Conservation (phyloP, 106 monocot genomes). For the Xerophyta viscosa region DNA sequence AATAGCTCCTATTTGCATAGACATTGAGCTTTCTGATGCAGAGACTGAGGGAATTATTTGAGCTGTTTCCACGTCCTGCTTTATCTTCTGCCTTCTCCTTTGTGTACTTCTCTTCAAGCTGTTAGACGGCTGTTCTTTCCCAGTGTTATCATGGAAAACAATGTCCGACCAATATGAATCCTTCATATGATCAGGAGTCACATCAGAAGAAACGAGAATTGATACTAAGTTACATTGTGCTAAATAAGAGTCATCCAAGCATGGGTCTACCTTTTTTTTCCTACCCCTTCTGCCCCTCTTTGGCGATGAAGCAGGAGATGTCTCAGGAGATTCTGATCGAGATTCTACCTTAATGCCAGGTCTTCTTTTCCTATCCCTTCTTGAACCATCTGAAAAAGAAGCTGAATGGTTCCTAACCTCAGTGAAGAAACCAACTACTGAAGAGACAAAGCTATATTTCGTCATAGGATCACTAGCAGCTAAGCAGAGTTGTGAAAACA, state of each 20-base stretch:
- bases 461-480: constrained; percentile 31
- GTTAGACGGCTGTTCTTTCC: constrained; percentile 2
- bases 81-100: constrained; percentile 26
- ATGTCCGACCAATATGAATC: constrained; percentile 45
- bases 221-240: constrained; percentile 3
- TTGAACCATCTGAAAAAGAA: constrained; percentile 9
- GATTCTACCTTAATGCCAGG: constrained; percentile 1
- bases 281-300: constrained; percentile 31
- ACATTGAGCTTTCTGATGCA: constrained; percentile 9
- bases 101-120: constrained; percentile 18
- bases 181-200: constrained; percentile 32
- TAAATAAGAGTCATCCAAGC: neutral
- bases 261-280: constrained; percentile 17
- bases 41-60: constrained; percentile 5
- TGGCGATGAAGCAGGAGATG: neutral
- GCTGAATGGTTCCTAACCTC: constrained; percentile 30
- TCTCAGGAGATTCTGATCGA: neutral
- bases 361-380: constrained; percentile 8
- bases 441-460: constrained; percentile 12
- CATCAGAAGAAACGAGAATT: constrained; percentile 2
- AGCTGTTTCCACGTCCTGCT: constrained; percentile 15
- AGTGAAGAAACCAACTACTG: constrained; percentile 29
- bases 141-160: constrained; percentile 12
- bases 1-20: constrained; percentile 17
- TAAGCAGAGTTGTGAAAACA: constrained; percentile 54